phyloP scores from a whole-genome alignment of 768 basidiomycete genomes.

The Lentinula raphanica region DNA sequence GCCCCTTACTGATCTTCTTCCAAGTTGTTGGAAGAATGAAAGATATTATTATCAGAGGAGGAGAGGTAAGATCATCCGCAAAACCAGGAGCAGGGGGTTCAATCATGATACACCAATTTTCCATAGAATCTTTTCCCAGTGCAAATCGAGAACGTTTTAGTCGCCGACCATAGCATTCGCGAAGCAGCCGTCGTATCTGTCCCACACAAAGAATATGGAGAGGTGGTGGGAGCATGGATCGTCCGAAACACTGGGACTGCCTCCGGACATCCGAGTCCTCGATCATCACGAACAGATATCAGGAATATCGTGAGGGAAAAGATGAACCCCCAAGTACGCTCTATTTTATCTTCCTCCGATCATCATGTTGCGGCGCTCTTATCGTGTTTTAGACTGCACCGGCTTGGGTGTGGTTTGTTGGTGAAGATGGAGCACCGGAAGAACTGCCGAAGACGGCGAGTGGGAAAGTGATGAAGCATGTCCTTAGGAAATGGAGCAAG shows the following conservation, averaged over 20 bases:
- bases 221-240: conserved; percentile 80
- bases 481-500: conserved; percentile 65
- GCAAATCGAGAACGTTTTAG: conserved; percentile 75
- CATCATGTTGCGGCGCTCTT: conserved; percentile 2
- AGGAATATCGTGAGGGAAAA: conserved; percentile 43
- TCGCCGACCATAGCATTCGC: conserved; percentile 40
- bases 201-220: conserved; percentile 62
- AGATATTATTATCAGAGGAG: conserved; percentile 87
- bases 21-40: conserved; percentile 18
- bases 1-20: background rate
- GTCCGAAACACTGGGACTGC: conserved; percentile 39
- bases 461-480: conserved; percentile 82
- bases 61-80: conserved; percentile 48
- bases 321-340: conserved; percentile 77
- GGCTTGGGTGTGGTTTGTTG: conserved; percentile 78
- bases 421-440: conserved; percentile 50
- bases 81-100: background rate
- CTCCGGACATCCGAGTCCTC: conserved; percentile 15
- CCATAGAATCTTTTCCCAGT: conserved; percentile 77
- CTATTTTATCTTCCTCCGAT: background rate
- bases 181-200: conserved; percentile 76
- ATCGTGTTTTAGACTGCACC: conserved; percentile 59
- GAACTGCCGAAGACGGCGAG: conserved; percentile 84
- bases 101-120: too few relatives aligned
- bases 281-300: conserved; percentile 46